Conservation (phyloP, 2,329 filamentous ascomycete genomes). For the Thermoascus crustaceus region DNA sequence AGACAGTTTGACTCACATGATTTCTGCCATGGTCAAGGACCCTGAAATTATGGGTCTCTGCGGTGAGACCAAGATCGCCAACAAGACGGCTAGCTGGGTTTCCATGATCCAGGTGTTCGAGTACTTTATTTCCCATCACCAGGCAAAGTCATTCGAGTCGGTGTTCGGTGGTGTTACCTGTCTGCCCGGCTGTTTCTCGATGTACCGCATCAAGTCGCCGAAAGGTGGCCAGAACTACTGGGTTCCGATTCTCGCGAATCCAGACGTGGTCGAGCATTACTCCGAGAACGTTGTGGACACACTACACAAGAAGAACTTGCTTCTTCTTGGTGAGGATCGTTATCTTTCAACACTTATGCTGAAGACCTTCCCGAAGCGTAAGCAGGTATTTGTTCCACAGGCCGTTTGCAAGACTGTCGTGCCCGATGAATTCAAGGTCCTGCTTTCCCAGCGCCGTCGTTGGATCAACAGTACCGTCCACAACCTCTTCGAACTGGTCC, state of each 20-base stretch:
- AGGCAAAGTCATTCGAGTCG: slow-evolving; percentile 94
- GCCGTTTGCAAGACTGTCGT: slow-evolving; percentile 98
- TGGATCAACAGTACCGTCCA: slow-evolving; percentile 99
- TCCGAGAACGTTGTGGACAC: slow-evolving; percentile 99
- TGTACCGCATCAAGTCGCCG: slow-evolving; percentile 99
- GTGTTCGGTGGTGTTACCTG: slow-evolving; percentile 99
- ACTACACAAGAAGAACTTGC: slow-evolving; percentile 91
- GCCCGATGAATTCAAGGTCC: slow-evolving; percentile 81
- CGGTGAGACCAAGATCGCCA: slow-evolving; percentile 98
- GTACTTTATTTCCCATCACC: slow-evolving; percentile 96
- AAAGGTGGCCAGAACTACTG: slow-evolving; percentile 99
- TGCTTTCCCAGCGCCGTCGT: slow-evolving; percentile 87
- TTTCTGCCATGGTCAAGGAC: slow-evolving; percentile 98
- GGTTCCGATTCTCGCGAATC: slow-evolving; percentile 97
- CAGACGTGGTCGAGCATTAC: slow-evolving; percentile 97
- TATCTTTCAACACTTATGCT: slow-evolving; percentile 97
- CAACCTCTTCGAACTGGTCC: slow-evolving; percentile 93
- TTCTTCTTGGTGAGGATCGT: slow-evolving; percentile 86
- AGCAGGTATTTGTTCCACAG: slow-evolving; percentile 96
- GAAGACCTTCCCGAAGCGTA: slow-evolving; percentile 96
- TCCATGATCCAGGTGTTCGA: slow-evolving; percentile 98
- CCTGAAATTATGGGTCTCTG: slow-evolving; percentile 99
- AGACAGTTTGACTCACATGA: slow-evolving; percentile 96
- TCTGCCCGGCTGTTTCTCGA: slow-evolving; percentile 97
- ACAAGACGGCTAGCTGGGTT: slow-evolving; percentile 91